Evolutionary conservation across 768 basidiomycete genomes (phyloP).

Genomic region (Lyophyllum decastes): DNA sequence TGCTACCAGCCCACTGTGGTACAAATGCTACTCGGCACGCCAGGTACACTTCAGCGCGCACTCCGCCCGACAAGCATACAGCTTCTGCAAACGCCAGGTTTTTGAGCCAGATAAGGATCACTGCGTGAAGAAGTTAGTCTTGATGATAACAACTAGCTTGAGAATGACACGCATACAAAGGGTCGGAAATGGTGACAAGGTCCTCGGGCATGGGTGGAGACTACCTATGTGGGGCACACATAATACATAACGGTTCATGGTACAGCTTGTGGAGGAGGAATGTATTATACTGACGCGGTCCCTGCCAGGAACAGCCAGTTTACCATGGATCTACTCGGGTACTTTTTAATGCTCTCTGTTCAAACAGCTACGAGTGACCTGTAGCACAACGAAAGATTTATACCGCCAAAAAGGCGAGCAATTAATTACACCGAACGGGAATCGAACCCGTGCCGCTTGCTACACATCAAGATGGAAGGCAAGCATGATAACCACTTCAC

Average conservation of each 20-base stretch:
- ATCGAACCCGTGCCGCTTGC: constrained; percentile 55
- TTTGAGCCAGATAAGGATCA: not conserved
- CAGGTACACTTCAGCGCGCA: not conserved
- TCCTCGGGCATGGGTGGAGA: too few species aligned
- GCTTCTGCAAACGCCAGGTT: not conserved
- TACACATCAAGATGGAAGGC: constrained; percentile 59
- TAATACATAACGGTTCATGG: too few species aligned
- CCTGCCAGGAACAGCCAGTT: too few species aligned
- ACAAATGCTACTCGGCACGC: not conserved
- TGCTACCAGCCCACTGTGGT: not conserved
- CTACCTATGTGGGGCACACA: too few species aligned
- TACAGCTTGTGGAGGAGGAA: too few species aligned
- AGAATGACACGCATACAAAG: not conserved
- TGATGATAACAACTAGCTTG: not conserved
- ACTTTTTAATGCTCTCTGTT: too few species aligned
- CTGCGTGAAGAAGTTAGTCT: not conserved
- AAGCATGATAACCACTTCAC: constrained; percentile 94
- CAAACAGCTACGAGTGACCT: too few species aligned
- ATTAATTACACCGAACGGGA: constrained; percentile 42
- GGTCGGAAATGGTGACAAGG: too few species aligned
- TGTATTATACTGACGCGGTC: too few species aligned
- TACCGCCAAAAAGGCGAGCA: too few species aligned
- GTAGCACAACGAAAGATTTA: too few species aligned
- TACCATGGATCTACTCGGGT: too few species aligned
- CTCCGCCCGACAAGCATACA: not conserved